Evolutionary conservation across 1,284 basidiomycete genomes (phyloP), one percentile per base, ranked within the genome.

Genomic region (Papiliotrema nemorosa): DNA sequence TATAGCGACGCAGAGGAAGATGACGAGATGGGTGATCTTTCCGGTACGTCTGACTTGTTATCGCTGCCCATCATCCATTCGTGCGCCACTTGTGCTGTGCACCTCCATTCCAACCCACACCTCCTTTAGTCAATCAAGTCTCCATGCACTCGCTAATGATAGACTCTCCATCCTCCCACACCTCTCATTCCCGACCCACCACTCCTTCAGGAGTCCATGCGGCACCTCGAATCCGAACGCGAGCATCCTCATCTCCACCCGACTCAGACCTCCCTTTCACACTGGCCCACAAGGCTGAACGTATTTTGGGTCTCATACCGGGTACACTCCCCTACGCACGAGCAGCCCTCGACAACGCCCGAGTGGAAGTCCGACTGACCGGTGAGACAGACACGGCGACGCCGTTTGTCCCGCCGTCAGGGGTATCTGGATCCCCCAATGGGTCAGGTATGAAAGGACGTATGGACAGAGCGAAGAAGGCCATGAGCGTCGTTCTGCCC

Each of bases 1-100:
- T 14, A 44, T 38, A 18, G 26, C 22, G 52, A 50, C 20, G n/a
- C n/a, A n/a, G 51, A 58, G 18, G 36, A 47, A 18, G 54, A 53
- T 4, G 59, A 62, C 25, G 64, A 67, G 9, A 66, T 69, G 60
- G 65, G 50, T 26, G 65, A 64, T 26, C 42, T 69, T 22, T 67
- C 65, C n/a, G 67, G 67, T 67, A 48, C 56, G 67, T 43, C 25
- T 38, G 31, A 20, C 20, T 47, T 50, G 24, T 20, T 38, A 13
- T 36, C 25, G 16, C 27, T 25, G 4, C 25, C 7, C 7, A 13
- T 44, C 40, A 18, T 33, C 24, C 29, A 35, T 18, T 5, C 31
- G 22, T 42, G 38, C 36, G 18, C 29, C 46, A 18, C 40, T 21
- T 20, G 20, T 20, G 6, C 18, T 24, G 20, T 10, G 12, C 25